These are phyloP conservation scores for Colletotrichum shisoi DNA, from an alignment of 2,329 filamentous ascomycete species.

Conservation along the genomic window DNA sequence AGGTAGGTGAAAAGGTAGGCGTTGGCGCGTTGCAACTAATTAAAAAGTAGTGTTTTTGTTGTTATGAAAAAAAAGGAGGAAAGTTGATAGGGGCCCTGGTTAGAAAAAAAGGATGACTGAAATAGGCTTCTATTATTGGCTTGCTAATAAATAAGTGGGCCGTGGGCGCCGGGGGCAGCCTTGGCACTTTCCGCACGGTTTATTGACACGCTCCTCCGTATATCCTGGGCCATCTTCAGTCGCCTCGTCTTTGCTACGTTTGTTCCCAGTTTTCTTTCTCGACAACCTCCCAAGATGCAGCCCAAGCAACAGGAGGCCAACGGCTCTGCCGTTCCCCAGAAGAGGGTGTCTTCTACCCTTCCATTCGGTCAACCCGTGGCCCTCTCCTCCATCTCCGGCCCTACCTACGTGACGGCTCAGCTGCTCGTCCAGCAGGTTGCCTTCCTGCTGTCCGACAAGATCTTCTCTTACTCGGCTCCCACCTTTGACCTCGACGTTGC, in stretches of 20 bases:
- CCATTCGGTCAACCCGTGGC: constrained; percentile 65
- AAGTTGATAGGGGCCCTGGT: too few species aligned
- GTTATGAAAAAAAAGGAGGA: too few species aligned
- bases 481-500: constrained; percentile 90
- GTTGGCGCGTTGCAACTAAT: too few species aligned
- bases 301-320: constrained; percentile 52
- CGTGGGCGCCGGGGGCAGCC: too few species aligned
- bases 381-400: constrained; percentile 74
- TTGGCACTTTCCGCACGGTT: too few species aligned
- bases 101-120: too few species aligned
- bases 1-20: too few species aligned
- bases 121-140: too few species aligned
- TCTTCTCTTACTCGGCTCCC: constrained; percentile 95
- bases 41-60: too few species aligned
- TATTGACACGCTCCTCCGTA: too few species aligned
- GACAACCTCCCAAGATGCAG: constrained; percentile 30
- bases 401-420: constrained; percentile 92
- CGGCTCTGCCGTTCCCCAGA: constrained; percentile 48
- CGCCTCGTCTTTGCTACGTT: constrained; percentile 31
- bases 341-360: constrained; percentile 60
- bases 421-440: constrained; percentile 94
- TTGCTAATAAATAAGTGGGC: too few species aligned
- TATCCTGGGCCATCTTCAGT: constrained; percentile 25
- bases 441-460: constrained; percentile 93
- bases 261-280: constrained; percentile 9